Conservation (phyloP, 768 basidiomycete species). For the Suillus subluteus region DNA sequence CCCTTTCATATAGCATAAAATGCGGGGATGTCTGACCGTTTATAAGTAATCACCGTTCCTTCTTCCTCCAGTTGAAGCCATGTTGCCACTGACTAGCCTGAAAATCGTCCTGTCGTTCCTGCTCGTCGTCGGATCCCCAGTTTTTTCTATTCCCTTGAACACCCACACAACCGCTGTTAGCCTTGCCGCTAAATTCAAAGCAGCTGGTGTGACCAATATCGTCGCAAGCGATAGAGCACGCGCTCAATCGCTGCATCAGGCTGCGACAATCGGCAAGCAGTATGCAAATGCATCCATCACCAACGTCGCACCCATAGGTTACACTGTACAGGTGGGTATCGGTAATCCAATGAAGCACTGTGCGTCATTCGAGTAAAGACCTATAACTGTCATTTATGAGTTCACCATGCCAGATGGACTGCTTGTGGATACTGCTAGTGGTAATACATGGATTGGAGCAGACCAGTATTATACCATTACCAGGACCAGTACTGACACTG, state of each 20-base stretch:
- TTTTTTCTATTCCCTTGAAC: not conserved
- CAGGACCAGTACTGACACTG: conserved; percentile 8
- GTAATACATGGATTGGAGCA: conserved; percentile 26
- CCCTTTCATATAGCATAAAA: not conserved
- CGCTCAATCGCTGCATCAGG: not conserved
- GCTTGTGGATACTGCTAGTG: conserved; percentile 24
- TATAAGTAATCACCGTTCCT: not conserved
- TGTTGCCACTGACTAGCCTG: not conserved
- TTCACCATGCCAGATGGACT: conserved; percentile 17
- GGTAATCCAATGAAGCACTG: conserved; percentile 23
- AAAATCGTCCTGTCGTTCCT: not conserved
- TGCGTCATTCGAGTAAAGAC: conserved; percentile 13
- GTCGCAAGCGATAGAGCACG: conserved; percentile 9
- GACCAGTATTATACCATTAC: conserved; percentile 12
- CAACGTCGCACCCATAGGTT: conserved; percentile 23
- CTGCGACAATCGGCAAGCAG: not conserved
- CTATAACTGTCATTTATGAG: not conserved
- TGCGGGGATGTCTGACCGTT: not conserved
- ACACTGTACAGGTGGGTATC: conserved; percentile 25
- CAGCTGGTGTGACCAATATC: conserved; percentile 6
- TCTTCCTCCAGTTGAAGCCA: not conserved
- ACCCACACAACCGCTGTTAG: not conserved
- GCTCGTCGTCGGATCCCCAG: not conserved
- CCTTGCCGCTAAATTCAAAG: conserved; percentile 8
- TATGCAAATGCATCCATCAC: conserved; percentile 2